Conservation (phyloP, 148 eudicot species). For the Fallopia convolvulus region DNA sequence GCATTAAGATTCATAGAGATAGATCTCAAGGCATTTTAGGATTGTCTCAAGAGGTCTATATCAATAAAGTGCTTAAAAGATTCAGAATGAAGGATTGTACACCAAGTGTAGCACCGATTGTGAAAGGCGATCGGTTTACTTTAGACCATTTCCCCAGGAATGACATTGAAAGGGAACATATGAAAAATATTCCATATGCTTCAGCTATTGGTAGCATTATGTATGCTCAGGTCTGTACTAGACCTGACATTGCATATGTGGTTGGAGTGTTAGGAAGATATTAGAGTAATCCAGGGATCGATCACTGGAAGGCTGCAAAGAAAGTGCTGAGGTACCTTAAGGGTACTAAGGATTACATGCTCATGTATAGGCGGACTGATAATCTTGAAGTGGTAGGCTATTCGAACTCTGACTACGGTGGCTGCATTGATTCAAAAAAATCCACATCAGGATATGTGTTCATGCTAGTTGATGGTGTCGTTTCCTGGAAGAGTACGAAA, state of each 20-base stretch:
- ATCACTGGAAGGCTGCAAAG: neutral
- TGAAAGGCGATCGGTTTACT: conserved; percentile 8
- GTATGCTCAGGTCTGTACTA: no score
- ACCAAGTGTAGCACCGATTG: neutral
- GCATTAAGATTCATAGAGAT: conserved; percentile 7
- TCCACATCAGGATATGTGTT: no score
- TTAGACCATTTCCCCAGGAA: conserved; percentile 7
- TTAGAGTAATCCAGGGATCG: neutral
- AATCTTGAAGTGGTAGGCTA: no score
- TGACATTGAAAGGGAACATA: neutral
- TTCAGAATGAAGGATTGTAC: neutral
- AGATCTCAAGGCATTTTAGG: conserved; percentile 1
- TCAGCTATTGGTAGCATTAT: neutral
- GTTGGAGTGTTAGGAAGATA: no score
- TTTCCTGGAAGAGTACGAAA: no score
- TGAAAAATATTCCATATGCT: conserved; percentile 3
- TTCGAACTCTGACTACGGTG: no score
- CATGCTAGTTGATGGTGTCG: no score
- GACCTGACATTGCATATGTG: no score
- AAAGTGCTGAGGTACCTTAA: neutral
- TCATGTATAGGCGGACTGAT: no score
- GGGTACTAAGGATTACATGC: no score
- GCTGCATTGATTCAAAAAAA: no score
- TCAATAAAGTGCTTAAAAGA: neutral
- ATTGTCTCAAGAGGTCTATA: neutral